Evolutionary conservation across 2,329 filamentous ascomycete species (phyloP).

Genomic region (Dactylonectria estremocensis): DNA sequence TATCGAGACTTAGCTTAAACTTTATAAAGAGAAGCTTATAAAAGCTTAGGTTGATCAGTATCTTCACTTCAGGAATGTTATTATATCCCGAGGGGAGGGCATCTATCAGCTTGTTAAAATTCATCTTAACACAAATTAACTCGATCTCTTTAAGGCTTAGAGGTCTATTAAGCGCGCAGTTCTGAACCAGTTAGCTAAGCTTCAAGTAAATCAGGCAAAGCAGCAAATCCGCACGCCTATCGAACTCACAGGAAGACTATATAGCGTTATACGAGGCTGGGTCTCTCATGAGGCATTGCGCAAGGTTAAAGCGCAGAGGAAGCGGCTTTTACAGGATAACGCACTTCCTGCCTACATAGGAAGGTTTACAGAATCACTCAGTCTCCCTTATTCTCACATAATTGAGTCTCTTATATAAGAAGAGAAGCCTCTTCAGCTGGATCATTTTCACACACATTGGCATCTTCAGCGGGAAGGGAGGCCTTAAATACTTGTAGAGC

Average conservation of each 20-base stretch:
- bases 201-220: slow-evolving; percentile 34
- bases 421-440: neutral
- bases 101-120: slow-evolving; percentile 21
- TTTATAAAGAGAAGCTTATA: slow-evolving; percentile 40
- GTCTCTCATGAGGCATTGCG: slow-evolving; percentile 7
- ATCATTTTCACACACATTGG: neutral
- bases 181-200: slow-evolving; percentile 6
- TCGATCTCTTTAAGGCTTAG: slow-evolving; percentile 40
- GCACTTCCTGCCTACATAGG: slow-evolving; percentile 28
- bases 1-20: slow-evolving; percentile 29
- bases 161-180: slow-evolving; percentile 33
- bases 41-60: slow-evolving; percentile 39
- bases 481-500: neutral
- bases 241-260: neutral
- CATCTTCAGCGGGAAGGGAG: too few relatives aligned
- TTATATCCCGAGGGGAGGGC: slow-evolving; percentile 22
- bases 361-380: slow-evolving; percentile 28
- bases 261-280: slow-evolving; percentile 29
- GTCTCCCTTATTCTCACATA: too few relatives aligned
- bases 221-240: slow-evolving; percentile 7
- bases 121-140: slow-evolving; percentile 30
- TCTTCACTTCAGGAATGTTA: slow-evolving; percentile 34
- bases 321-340: slow-evolving; percentile 4
- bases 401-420: neutral
- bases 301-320: slow-evolving; percentile 12